These are phyloP conservation scores for Trametopsis cervina DNA, from an alignment of 768 basidiomycete genomes.

Conservation along the genomic window DNA sequence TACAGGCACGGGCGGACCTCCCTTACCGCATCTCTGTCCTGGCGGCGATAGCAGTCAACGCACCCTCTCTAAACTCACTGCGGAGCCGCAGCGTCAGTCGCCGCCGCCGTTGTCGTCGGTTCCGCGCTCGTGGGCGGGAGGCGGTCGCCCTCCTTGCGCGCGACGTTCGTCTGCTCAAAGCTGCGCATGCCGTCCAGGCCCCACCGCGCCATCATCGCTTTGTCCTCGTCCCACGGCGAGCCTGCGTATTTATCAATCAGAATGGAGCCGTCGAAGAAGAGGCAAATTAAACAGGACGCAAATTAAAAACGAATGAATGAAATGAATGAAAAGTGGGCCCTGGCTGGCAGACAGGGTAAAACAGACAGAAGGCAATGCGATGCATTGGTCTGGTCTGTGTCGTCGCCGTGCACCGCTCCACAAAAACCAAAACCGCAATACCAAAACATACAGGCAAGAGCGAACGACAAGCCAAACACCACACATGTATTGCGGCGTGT, in stretches of 20 bases:
- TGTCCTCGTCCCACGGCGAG: conserved; percentile 97
- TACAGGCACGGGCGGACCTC: no score
- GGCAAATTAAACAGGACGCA: conserved; percentile 2
- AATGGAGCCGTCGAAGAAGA: conserved; percentile 1
- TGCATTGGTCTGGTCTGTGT: no score
- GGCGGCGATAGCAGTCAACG: not conserved
- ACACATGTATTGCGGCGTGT: not conserved
- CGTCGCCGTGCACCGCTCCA: no score
- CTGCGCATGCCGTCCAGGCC: conserved; percentile 87
- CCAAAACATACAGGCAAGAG: no score
- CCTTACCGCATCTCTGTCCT: no score
- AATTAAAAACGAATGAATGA: no score
- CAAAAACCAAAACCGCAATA: no score
- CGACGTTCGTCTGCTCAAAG: conserved; percentile 69
- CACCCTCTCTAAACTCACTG: not conserved
- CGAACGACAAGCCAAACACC: not conserved
- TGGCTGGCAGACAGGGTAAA: no score
- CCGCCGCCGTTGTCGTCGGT: not conserved
- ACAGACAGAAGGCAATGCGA: no score
- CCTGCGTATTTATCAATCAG: conserved; percentile 39
- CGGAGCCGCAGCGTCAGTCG: not conserved
- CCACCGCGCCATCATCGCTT: conserved; percentile 90
- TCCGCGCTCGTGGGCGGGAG: conserved; percentile 6
- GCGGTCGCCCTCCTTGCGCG: conserved; percentile 41
- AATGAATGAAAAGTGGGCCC: no score